Conservation (phyloP, 495 filamentous ascomycete genomes). For the Neurospora sp. region DNA sequence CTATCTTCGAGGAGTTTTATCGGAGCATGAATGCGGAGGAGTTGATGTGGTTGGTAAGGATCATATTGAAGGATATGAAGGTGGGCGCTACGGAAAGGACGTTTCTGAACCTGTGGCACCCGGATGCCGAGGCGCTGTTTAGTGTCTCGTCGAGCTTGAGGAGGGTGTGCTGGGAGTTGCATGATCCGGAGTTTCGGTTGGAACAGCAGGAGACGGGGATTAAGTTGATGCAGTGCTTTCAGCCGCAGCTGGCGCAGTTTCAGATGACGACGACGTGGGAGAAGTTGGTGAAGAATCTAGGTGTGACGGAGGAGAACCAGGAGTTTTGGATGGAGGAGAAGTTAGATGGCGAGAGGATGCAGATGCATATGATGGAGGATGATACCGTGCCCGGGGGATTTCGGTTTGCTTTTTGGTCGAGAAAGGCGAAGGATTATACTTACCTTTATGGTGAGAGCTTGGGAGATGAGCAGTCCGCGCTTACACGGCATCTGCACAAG, state of each 20-base stretch:
- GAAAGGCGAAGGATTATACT: conserved; percentile 94
- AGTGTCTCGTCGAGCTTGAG: conserved; percentile 86
- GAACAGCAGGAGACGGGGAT: conserved; percentile 67
- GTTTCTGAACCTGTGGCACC: conserved; percentile 85
- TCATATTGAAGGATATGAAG: conserved; percentile 94
- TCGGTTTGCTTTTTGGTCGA: conserved; percentile 82
- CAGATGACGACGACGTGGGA: conserved; percentile 74
- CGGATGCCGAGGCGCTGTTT: conserved; percentile 82
- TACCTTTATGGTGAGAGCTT: conserved; percentile 82
- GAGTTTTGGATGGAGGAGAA: conserved; percentile 98
- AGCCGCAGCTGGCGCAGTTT: conserved; percentile 93
- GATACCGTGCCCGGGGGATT: conserved; percentile 54
- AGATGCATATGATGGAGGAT: conserved; percentile 84
- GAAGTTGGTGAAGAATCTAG: conserved; percentile 69
- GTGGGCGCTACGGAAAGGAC: conserved; percentile 95
- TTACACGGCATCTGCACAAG: conserved; percentile 69
- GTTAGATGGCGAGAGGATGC: conserved; percentile 93
- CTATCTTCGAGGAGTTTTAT: conserved; percentile 77
- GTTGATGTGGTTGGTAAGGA: conserved; percentile 87
- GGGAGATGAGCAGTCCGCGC: conserved; percentile 61
- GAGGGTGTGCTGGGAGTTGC: conserved; percentile 91
- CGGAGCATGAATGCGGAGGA: conserved; percentile 87
- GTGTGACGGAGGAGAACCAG: conserved; percentile 54
- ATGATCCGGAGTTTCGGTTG: conserved; percentile 63
- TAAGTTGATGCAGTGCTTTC: conserved; percentile 87